Percentiles rank a stretch among this genome's conserved stretches.
phyloP scores from a whole-genome alignment of 331 rosid genomes.

The Malus hybrid region DNA sequence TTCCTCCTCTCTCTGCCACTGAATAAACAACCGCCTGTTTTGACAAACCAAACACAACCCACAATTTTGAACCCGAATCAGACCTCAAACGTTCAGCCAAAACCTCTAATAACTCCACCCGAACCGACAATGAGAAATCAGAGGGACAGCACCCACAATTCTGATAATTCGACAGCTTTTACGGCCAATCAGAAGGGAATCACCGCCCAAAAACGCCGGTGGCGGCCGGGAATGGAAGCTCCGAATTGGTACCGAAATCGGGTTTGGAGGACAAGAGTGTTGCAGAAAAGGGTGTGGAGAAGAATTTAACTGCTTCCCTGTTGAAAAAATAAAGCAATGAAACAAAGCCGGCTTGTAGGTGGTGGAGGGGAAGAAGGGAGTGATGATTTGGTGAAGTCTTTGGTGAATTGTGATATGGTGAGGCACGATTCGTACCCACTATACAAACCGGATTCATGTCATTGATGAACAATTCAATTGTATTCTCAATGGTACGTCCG shows the following conservation, averaged over 20 bases:
- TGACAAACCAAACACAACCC: slow-evolving; percentile 26
- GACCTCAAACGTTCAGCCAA: slow-evolving; percentile 1
- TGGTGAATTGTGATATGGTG: slow-evolving; percentile 74
- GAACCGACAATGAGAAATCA: slow-evolving; percentile 17
- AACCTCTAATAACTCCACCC: slow-evolving; percentile 15
- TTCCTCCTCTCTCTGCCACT: slow-evolving; percentile 1
- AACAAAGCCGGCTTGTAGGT: slow-evolving; percentile 26
- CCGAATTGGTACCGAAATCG: slow-evolving; percentile 9
- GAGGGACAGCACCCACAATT: slow-evolving; percentile 10
- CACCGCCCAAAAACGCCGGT: slow-evolving; percentile 8
- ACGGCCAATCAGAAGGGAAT: slow-evolving; percentile 29
- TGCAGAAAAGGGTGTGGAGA: slow-evolving; percentile 6
- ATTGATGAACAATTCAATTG: slow-evolving; percentile 86
- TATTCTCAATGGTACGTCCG: slow-evolving; percentile 75
- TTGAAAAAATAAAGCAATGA: slow-evolving; percentile 33
- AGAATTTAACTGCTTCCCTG: slow-evolving; percentile 43
- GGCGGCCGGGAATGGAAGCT: slow-evolving; percentile 17
- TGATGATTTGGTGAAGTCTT: slow-evolving; percentile 39
- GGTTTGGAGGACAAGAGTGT: slow-evolving; percentile 10
- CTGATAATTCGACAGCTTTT: slow-evolving; percentile 14
- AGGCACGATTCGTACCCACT: slow-evolving; percentile 62
- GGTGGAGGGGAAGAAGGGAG: slow-evolving; percentile 10
- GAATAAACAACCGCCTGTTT: background rate
- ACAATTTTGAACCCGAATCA: slow-evolving; percentile 22
- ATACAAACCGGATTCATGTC: slow-evolving; percentile 71